Conservation (phyloP, 2,329 filamentous ascomycete species). For the Graphilbum ipis-grandicollis region DNA sequence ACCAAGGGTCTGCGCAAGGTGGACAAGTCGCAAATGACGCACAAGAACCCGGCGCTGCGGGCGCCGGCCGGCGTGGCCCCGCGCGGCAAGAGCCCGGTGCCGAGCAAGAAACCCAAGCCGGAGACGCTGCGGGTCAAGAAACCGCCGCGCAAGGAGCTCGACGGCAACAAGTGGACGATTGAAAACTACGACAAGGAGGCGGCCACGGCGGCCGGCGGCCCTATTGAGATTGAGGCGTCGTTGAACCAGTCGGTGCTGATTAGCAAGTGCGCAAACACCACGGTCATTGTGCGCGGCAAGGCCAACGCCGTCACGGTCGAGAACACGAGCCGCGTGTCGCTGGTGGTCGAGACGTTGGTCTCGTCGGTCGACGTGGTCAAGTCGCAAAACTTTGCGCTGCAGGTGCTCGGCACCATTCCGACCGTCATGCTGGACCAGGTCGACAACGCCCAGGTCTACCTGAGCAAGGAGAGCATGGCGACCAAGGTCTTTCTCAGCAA, state of each 20-base stretch:
- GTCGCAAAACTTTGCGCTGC: slow-evolving; percentile 83
- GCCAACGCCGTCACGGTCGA: slow-evolving; percentile 94
- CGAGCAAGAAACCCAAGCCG: slow-evolving; percentile 74
- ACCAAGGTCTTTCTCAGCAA: slow-evolving; percentile 86
- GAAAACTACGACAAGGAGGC: slow-evolving; percentile 77
- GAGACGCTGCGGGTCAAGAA: slow-evolving; percentile 75
- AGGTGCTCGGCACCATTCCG: slow-evolving; percentile 71
- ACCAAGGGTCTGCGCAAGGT: slow-evolving; percentile 85
- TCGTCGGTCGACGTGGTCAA: slow-evolving; percentile 92
- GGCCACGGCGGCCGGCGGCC: slow-evolving; percentile 18
- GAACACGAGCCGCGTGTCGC: slow-evolving; percentile 67
- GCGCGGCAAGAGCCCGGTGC: slow-evolving; percentile 70
- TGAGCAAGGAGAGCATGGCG: slow-evolving; percentile 58
- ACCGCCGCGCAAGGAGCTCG: slow-evolving; percentile 59
- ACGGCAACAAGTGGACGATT: slow-evolving; percentile 87
- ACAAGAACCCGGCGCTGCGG: slow-evolving; percentile 86
- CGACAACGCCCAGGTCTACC: slow-evolving; percentile 75
- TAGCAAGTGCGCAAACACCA: slow-evolving; percentile 78
- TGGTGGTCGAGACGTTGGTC: slow-evolving; percentile 79
- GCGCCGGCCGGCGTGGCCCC: slow-evolving; percentile 31
- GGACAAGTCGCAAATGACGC: slow-evolving; percentile 90
- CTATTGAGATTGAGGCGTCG: slow-evolving; percentile 66
- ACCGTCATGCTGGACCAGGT: slow-evolving; percentile 87
- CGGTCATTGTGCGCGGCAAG: slow-evolving; percentile 79
- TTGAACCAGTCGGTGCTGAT: slow-evolving; percentile 84